These are phyloP conservation scores for Nigrospora oryzae DNA, from an alignment of 2,329 filamentous ascomycete genomes.

Conservation along the genomic window DNA sequence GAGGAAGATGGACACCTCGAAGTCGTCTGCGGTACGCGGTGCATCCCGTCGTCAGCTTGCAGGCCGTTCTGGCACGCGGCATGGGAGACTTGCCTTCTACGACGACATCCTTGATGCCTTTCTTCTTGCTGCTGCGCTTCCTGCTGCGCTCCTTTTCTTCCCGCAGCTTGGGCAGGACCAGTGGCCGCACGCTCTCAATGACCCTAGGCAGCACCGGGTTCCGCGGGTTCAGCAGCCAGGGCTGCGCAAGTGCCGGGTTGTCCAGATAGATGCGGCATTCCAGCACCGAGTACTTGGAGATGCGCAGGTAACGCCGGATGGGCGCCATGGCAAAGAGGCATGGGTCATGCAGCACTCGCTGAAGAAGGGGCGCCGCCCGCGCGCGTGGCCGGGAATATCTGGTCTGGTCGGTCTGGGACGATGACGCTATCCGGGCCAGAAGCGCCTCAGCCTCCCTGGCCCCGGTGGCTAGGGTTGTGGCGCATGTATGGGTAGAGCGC, in stretches of 20 bases:
- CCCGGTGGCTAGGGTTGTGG: too few relatives aligned
- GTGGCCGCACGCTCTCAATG: conserved; percentile 74
- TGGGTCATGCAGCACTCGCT: conserved; percentile 7
- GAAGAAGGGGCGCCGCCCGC: not conserved
- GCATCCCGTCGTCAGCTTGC: not conserved
- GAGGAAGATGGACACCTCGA: conserved; percentile 90
- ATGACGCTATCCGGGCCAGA: too few relatives aligned
- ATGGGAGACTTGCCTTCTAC: conserved; percentile 53
- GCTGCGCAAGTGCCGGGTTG: conserved; percentile 71
- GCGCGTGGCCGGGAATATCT: too few relatives aligned
- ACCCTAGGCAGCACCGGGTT: conserved; percentile 72
- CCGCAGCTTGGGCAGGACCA: conserved; percentile 82
- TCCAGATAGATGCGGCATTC: conserved; percentile 96
- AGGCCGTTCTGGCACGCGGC: not conserved
- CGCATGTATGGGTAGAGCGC: too few relatives aligned
- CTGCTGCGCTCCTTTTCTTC: conserved; percentile 58
- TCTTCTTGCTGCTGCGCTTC: conserved; percentile 63
- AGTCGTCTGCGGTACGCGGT: conserved; percentile 61
- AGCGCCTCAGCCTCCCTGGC: too few relatives aligned
- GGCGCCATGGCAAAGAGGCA: conserved; percentile 58
- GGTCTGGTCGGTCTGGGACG: too few relatives aligned
- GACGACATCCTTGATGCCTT: conserved; percentile 81
- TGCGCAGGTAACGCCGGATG: conserved; percentile 79
- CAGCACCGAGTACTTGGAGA: conserved; percentile 89
- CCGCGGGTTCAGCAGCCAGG: conserved; percentile 74